Evolutionary conservation across 768 basidiomycete genomes (phyloP).

Genomic region (Solioccasus polychromus): DNA sequence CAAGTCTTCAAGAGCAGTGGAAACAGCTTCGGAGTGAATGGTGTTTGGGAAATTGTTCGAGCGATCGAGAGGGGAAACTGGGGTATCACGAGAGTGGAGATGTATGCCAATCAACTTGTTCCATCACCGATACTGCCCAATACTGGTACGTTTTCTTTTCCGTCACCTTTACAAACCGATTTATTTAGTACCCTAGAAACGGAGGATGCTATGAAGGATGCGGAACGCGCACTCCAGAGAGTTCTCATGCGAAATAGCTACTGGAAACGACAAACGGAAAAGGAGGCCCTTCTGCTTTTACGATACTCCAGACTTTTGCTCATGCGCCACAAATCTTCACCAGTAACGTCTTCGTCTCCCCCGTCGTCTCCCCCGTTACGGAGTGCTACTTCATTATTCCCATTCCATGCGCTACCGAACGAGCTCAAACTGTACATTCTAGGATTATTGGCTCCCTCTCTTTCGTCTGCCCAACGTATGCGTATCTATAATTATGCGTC

Average conservation of each 20-base stretch:
- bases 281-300: conserved; percentile 50
- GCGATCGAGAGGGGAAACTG: conserved; percentile 50
- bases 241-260: conserved; percentile 47
- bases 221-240: conserved; percentile 31
- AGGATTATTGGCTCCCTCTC: conserved; percentile 51
- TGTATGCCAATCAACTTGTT: conserved; percentile 43
- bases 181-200: conserved; percentile 15
- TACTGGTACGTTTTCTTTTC: conserved; percentile 6
- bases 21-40: conserved; percentile 51
- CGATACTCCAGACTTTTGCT: conserved; percentile 48
- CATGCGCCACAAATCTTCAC: conserved; percentile 27
- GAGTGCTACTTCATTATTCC: conserved; percentile 25
- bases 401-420: conserved; percentile 46
- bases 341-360: conserved; percentile 13
- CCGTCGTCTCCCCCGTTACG: conserved; percentile 13
- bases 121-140: conserved; percentile 6
- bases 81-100: conserved; percentile 45
- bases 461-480: conserved; percentile 54
- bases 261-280: conserved; percentile 42
- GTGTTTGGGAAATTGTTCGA: conserved; percentile 45
- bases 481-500: conserved; percentile 57
- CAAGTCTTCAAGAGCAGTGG: conserved; percentile 52
- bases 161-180: conserved; percentile 17
- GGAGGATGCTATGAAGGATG: conserved; percentile 33
- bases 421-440: conserved; percentile 60